Percentiles rank a stretch among this genome's conserved stretches.
These are phyloP conservation scores for Takashimella koratensis DNA, from an alignment of 1,284 basidiomycete species.

Conservation along the genomic window DNA sequence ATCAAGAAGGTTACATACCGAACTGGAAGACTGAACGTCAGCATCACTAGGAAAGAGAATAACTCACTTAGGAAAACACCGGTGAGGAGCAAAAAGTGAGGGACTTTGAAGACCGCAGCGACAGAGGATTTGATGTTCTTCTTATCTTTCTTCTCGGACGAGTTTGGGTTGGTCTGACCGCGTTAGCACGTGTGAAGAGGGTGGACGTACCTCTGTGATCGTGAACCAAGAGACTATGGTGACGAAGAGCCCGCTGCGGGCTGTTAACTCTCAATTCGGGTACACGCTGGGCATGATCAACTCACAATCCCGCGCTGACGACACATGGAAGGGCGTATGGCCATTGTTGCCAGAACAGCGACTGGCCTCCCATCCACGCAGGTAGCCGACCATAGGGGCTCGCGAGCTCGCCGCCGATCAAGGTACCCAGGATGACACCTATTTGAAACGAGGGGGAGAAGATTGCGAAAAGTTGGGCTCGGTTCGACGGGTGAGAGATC, in stretches of 20 bases:
- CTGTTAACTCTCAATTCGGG: background rate
- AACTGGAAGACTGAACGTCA: slow-evolving; percentile 15
- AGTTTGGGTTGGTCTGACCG: slow-evolving; percentile 2
- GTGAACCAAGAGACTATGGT: background rate
- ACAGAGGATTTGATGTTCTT: background rate
- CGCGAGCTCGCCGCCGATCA: slow-evolving; percentile 27
- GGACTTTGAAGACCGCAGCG: slow-evolving; percentile 13
- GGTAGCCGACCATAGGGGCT: slow-evolving; percentile 26
- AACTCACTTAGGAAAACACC: slow-evolving; percentile 19
- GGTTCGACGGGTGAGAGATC: slow-evolving; percentile 21
- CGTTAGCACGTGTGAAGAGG: background rate
- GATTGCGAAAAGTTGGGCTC: slow-evolving; percentile 25
- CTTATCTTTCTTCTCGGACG: background rate
- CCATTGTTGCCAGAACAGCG: slow-evolving; percentile 15
- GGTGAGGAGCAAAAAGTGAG: slow-evolving; percentile 16
- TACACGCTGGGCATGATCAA: too few relatives aligned
- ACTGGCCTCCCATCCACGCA: slow-evolving; percentile 18
- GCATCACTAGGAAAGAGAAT: background rate
- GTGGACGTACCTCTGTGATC: slow-evolving; percentile 8
- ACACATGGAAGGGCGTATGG: slow-evolving; percentile 30
- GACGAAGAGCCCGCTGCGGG: slow-evolving; percentile 1
- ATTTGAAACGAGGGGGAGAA: slow-evolving; percentile 20
- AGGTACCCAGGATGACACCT: slow-evolving; percentile 20
- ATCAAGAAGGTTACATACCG: slow-evolving; percentile 7
- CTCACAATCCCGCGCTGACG: slow-evolving; percentile 13